These are phyloP conservation scores for Cladosporium sp. DNA, from an alignment of 2,329 filamentous ascomycete species.

Conservation along the genomic window DNA sequence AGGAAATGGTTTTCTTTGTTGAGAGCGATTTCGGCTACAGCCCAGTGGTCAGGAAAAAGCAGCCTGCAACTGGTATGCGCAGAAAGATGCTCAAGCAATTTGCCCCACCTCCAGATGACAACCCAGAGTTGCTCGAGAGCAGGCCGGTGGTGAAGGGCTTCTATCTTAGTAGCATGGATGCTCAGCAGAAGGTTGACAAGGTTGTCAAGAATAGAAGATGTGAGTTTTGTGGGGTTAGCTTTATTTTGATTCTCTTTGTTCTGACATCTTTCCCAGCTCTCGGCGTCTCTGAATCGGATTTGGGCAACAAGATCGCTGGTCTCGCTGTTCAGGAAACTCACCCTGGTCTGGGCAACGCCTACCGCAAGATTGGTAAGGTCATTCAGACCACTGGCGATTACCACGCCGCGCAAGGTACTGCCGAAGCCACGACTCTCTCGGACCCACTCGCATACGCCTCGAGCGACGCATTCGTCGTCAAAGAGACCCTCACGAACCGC, in stretches of 20 bases:
- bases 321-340: constrained; percentile 92
- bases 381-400: constrained; percentile 93
- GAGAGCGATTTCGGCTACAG: constrained; percentile 99
- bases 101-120: constrained; percentile 94
- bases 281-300: constrained; percentile 86
- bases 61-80: constrained; percentile 91
- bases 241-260: constrained; percentile 17
- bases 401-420: constrained; percentile 93
- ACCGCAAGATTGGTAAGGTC: constrained; percentile 89
- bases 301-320: constrained; percentile 81
- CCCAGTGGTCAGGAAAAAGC: constrained; percentile 90
- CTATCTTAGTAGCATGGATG: constrained; percentile 92
- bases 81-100: constrained; percentile 98
- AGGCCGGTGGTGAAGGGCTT: constrained; percentile 91
- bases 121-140: constrained; percentile 85
- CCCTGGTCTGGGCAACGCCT: constrained; percentile 79
- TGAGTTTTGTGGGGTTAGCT: constrained; percentile 43
- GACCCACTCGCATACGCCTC: constrained; percentile 95
- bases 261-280: constrained; percentile 60
- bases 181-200: constrained; percentile 93
- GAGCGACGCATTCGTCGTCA: constrained; percentile 93
- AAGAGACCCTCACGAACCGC: constrained; percentile 95
- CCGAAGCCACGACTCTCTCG: constrained; percentile 89
- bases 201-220: constrained; percentile 89
- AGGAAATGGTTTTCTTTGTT: constrained; percentile 98